Conservation (phyloP, 2,329 filamentous ascomycete genomes). For the Anisogramma anomala region DNA sequence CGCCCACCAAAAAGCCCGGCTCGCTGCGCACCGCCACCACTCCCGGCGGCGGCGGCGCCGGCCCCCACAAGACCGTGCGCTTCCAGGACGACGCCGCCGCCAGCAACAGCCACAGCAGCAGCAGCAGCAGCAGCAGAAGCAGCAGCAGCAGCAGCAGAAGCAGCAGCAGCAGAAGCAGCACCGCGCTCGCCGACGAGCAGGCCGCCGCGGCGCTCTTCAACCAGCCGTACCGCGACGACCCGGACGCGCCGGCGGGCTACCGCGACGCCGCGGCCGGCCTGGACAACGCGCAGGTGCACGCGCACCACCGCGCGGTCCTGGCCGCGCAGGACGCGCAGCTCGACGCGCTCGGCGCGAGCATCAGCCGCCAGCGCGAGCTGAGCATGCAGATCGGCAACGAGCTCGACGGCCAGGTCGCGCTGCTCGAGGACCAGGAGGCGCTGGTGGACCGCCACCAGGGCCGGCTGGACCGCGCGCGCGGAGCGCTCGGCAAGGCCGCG, state of each 20-base stretch:
- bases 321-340: slow-evolving; percentile 88
- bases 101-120: slow-evolving; percentile 26
- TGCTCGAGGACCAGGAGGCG: slow-evolving; percentile 82
- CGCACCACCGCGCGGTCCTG: slow-evolving; percentile 69
- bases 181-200: slow-evolving; percentile 34
- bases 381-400: slow-evolving; percentile 95
- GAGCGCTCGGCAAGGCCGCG: slow-evolving; percentile 59
- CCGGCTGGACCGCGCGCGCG: slow-evolving; percentile 63
- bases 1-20: slow-evolving; percentile 12
- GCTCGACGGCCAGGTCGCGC: slow-evolving; percentile 75
- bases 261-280: slow-evolving; percentile 48
- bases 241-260: slow-evolving; percentile 44
- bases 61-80: slow-evolving; percentile 60
- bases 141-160: slow-evolving; percentile 26
- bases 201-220: slow-evolving; percentile 44
- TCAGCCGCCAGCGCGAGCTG: slow-evolving; percentile 79
- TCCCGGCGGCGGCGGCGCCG: too few relatives aligned
- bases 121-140: slow-evolving; percentile 33
- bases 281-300: slow-evolving; percentile 75
- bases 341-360: slow-evolving; percentile 75
- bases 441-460: slow-evolving; percentile 70
- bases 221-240: slow-evolving; percentile 59
- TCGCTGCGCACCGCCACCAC: slow-evolving; percentile 25
- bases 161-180: slow-evolving; percentile 26
- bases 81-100: slow-evolving; percentile 65